Evolutionary conservation across 164 flowering plant genomes (phyloP).

Genomic region (Macadamia tetraphylla): DNA sequence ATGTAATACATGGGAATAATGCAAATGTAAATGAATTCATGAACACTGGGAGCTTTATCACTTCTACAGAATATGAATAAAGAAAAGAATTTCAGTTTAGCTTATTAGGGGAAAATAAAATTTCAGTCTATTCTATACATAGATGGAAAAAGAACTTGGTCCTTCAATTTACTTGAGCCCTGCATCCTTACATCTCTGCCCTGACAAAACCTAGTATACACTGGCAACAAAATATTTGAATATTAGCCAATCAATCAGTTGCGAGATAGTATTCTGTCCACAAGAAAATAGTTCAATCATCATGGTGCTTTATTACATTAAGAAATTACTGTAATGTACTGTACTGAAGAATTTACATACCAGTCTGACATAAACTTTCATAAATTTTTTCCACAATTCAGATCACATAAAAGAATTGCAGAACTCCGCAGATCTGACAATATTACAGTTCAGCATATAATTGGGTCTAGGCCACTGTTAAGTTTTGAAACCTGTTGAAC

Average conservation of each 20-base stretch:
- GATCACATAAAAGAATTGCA: not conserved
- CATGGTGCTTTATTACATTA: not conserved
- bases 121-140: not conserved
- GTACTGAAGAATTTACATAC: not conserved
- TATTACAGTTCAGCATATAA: constrained; percentile 23
- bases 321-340: too few species aligned
- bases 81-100: not conserved
- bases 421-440: not conserved
- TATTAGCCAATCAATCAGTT: not conserved
- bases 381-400: too few species aligned
- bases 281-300: not conserved
- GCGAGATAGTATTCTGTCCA: not conserved
- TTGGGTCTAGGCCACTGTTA: constrained; percentile 31
- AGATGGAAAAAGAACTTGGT: not conserved
- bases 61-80: not conserved
- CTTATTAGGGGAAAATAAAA: not conserved
- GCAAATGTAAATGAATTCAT: not conserved
- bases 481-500: constrained; percentile 22
- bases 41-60: not conserved
- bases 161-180: too few species aligned
- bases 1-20: not conserved
- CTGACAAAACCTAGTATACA: too few species aligned
- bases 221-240: too few species aligned
- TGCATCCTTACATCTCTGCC: too few species aligned
- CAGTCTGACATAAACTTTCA: not conserved